Base-by-base conservation (phyloP, 139 green algal species). In the Tetradesmus obliquus region DNA sequence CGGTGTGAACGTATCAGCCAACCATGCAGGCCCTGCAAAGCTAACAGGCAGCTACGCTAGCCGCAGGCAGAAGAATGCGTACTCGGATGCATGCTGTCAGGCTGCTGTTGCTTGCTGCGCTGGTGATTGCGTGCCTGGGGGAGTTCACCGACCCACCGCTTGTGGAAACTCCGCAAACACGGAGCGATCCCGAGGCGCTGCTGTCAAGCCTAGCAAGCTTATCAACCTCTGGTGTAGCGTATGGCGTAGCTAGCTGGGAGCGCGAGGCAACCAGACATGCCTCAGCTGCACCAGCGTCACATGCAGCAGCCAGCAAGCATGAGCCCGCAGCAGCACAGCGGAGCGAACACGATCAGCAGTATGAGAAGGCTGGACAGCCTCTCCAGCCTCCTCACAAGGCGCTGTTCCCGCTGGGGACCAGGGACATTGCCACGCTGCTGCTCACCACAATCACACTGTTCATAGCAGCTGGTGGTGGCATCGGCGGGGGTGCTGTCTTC, bases 391-490 rank as follows among this genome's bases (percentile, higher is more conserved):
- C 90, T 17, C 93, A 94, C 80, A 95, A 95, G 66, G 3, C 55
- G 1, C 83, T 95, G 2, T 90, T 55, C 32, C 94, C 94, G 0
- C 88, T 92, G 19, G 15, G 53, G 19, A 55, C 8, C 6, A 82
- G 87, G 58, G 94, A 95, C 58, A 22, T 89, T 1, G 71, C 87
- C 3, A 66, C 88, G 0, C 83, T 94, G 53, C 20, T 72, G n/a
- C 54, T 92, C 58, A 90, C 91, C 9, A 69, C 24, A 0, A 8
- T 93, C 32, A 90, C 83, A n/a, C 92, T 96, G 13, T 93, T 96
- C 58, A 82, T 88, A 20, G 94, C 94, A 81, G 94, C 94, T 79
- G 94, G 94, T 24, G 93, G 93, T 3, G 94, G 94, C 45, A 94
- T 96, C 53, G 94, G 94, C 4, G 93, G 94, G 1, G 94, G 94